Percentiles rank a stretch among this genome's conserved stretches.
Evolutionary conservation across 1,284 basidiomycete genomes (phyloP).

Genomic region (Cerrena zonata): DNA sequence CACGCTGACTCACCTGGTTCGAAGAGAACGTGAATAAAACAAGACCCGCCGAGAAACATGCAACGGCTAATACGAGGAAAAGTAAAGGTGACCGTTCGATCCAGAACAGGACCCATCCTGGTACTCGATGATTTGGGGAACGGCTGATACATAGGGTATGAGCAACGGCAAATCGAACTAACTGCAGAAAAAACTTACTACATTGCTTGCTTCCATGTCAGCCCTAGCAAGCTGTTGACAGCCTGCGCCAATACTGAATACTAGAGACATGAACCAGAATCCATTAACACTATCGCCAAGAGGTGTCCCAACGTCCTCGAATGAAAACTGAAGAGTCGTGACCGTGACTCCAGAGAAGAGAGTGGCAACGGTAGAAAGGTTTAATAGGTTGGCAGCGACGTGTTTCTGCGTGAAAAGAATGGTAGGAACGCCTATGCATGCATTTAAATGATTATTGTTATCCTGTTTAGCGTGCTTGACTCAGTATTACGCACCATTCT

Average conservation of each 20-base stretch:
- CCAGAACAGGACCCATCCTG: slow-evolving; percentile 71
- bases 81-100: slow-evolving; percentile 65
- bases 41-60: slow-evolving; percentile 59
- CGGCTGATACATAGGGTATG: slow-evolving; percentile 30
- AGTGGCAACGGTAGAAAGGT: slow-evolving; percentile 11
- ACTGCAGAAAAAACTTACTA: slow-evolving; percentile 43
- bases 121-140: slow-evolving; percentile 50
- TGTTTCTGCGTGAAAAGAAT: slow-evolving; percentile 9
- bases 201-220: slow-evolving; percentile 68
- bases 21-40: slow-evolving; percentile 57
- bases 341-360: slow-evolving; percentile 11
- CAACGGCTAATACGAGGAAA: slow-evolving; percentile 61
- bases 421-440: slow-evolving; percentile 7
- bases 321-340: slow-evolving; percentile 6
- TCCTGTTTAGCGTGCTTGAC: neutral
- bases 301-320: neutral
- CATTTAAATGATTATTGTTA: neutral
- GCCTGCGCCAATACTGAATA: slow-evolving; percentile 65
- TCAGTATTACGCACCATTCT: slow-evolving; percentile 1
- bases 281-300: slow-evolving; percentile 47
- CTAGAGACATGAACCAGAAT: slow-evolving; percentile 63
- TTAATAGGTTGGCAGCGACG: slow-evolving; percentile 5
- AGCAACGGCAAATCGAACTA: neutral
- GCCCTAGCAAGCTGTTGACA: slow-evolving; percentile 59
- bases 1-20: slow-evolving; percentile 36